Evolutionary conservation across 495 filamentous ascomycete species (phyloP), one percentile per base, ranked within the genome.

Genomic region (Aspergillus panamensis): DNA sequence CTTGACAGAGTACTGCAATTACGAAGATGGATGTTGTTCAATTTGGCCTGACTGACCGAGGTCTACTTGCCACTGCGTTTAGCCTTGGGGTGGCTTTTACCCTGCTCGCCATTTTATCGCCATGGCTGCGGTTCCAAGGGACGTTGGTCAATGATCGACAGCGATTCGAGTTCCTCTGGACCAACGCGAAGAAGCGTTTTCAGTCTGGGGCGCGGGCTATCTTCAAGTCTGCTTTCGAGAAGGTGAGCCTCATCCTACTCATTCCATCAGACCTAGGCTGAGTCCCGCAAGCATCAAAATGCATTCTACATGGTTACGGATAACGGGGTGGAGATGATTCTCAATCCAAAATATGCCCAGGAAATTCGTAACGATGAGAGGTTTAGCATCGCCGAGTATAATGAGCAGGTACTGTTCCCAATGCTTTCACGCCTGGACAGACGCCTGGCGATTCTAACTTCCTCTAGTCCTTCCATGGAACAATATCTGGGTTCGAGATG

Each of bases 271-370:
- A 25, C 25, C 5, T 25, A 25, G 25, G 25, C 25, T 25, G 25
- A 25, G 25, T 25, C 5, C 25, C 25, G 17, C 12, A 35, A 53
- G 21, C 21, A 31, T n/a, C 51, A 17, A n/a, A 8, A 53, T 20
- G 51, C 51, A 3, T 53, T 53, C 21, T 53, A 53, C 16, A 53
- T 53, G 3, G 30, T 53, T 37, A 53, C 51, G 7, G 37, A 44
- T 14, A 43, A 17, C 0, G 51, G 43, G 3, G 51, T 53, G 7
- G 51, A 53, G 14, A 17, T 53, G 8, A 53, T 53, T 7, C 51
- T 53, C 13, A n/a, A 31, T 40, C 16, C 37, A 5, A 53, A 53
- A 10, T 53, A 53, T 12, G 37, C 37, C 12, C 37, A 17, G 1
- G 51, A 53, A 13, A 20, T 53, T 12, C 51, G 51, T 14, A 53